phyloP scores from a whole-genome alignment of 1,139 yeast species.

The Magnusiomyces magnusii region DNA sequence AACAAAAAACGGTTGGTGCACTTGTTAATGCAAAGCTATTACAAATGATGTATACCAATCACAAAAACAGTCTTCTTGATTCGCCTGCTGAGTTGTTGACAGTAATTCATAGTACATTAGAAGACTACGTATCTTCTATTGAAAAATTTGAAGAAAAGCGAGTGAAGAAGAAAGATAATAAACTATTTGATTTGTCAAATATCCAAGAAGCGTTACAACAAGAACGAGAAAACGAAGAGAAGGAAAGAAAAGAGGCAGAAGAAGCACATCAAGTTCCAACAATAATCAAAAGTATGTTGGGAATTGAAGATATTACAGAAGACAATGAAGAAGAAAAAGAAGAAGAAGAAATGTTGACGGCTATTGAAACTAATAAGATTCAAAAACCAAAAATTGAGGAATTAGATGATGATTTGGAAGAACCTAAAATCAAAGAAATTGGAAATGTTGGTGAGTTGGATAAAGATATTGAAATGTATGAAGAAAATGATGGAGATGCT shows the following conservation, averaged over 20 bases:
- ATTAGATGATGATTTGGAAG: slow-evolving; percentile 15
- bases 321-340: not conserved
- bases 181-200: slow-evolving; percentile 4
- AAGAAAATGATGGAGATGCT: slow-evolving; percentile 27
- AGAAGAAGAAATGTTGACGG: not conserved
- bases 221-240: slow-evolving; percentile 12
- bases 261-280: not conserved
- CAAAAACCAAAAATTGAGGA: slow-evolving; percentile 4
- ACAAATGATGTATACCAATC: slow-evolving; percentile 53
- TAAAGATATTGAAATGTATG: slow-evolving; percentile 24
- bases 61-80: slow-evolving; percentile 53
- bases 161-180: not conserved
- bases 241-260: slow-evolving; percentile 10
- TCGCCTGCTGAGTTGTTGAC: slow-evolving; percentile 54
- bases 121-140: slow-evolving; percentile 22
- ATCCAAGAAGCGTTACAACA: not conserved
- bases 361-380: not conserved
- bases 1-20: slow-evolving; percentile 46
- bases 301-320: not conserved
- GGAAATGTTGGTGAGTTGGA: slow-evolving; percentile 25
- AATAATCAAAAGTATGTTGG: not conserved
- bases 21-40: slow-evolving; percentile 57
- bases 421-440: slow-evolving; percentile 13
- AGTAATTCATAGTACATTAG: slow-evolving; percentile 46
- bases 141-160: slow-evolving; percentile 8